Percentiles rank a stretch among this genome's conserved stretches.
phyloP scores from a whole-genome alignment of 805 yeast genomes.

The Ogataea angusta region DNA sequence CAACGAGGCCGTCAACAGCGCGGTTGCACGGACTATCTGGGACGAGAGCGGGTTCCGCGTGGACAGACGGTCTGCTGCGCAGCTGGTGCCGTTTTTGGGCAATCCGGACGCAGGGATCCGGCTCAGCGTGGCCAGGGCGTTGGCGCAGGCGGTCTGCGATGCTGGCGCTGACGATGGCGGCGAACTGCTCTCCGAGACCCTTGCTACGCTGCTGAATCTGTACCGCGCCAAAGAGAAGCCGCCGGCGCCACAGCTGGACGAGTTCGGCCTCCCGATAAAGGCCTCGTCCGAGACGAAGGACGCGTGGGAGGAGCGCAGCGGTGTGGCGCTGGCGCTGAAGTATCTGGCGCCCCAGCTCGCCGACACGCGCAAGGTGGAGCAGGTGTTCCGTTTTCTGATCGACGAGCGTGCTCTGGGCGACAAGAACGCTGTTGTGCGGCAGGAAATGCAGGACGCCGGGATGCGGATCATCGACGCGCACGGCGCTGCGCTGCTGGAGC shows the following conservation, averaged over 20 bases:
- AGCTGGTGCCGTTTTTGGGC: slow-evolving; percentile 49
- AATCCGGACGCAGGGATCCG: slow-evolving; percentile 65
- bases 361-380: slow-evolving; percentile 41
- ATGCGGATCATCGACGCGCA: slow-evolving; percentile 61
- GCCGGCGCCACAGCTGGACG: slow-evolving; percentile 73
- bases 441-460: slow-evolving; percentile 89
- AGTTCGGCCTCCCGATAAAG: slow-evolving; percentile 73
- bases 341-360: slow-evolving; percentile 49
- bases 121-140: slow-evolving; percentile 66
- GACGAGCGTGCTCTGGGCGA: slow-evolving; percentile 71
- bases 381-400: slow-evolving; percentile 56
- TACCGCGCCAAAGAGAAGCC: slow-evolving; percentile 64
- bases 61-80: slow-evolving; percentile 40
- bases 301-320: slow-evolving; percentile 81
- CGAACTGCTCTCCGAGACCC: slow-evolving; percentile 31
- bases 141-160: slow-evolving; percentile 52
- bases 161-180: slow-evolving; percentile 20
- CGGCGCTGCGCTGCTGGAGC: slow-evolving; percentile 68
- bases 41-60: slow-evolving; percentile 61
- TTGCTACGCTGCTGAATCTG: slow-evolving; percentile 48
- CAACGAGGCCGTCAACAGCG: slow-evolving; percentile 57
- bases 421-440: slow-evolving; percentile 65
- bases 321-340: slow-evolving; percentile 67
- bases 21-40: slow-evolving; percentile 81
- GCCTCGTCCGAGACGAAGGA: slow-evolving; percentile 61